Evolutionary conservation across 139 green algal species (phyloP), one percentile per base, ranked within the genome.

Genomic region (Chara braunii): DNA sequence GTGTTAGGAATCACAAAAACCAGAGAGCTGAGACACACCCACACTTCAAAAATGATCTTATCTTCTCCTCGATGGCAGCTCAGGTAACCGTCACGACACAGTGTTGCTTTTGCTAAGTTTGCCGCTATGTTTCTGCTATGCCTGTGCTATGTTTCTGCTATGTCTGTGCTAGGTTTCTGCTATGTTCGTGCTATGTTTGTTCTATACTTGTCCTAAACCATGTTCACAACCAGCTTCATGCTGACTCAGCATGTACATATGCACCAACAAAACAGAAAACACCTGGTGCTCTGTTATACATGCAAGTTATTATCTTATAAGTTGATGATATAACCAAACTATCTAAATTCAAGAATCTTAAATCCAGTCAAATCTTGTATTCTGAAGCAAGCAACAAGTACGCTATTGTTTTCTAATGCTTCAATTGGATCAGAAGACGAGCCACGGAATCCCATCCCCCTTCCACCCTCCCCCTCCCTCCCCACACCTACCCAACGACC

Each of bases 1-100:
- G n/a, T 61, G 12, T 14, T 12, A 61, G 12, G 12, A 12, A 57
- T 61, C 44, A 12, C 14, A 60, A 69, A 12, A 64, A 48, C 14
- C 12, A 14, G 12, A 22, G 65, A 12, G 12, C 18, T n/a, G 55
- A 64, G 50, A 56, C 44, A 57, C 50, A 12, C 50, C 12, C 12
- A n/a, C 12, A 56, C 23, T 48, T 65, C 22, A 14, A 48, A 12
- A 64, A 42, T 61, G 12, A 37, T 14, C n/a, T 45, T 14, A 59
- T 14, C 51, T 55, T 59, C n/a, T 56, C n/a, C n/a, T n/a, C n/a
- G n/a, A n/a, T n/a, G n/a, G n/a, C n/a, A n/a, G n/a, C n/a, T n/a
- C n/a, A n/a, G n/a, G n/a, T n/a, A n/a, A n/a, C n/a, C n/a, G n/a
- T n/a, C n/a, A n/a, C n/a, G n/a, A n/a, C n/a, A n/a, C n/a, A n/a